A percentile compares a stretch with the other conserved stretches of the same genome.
phyloP scores from a whole-genome alignment of 495 filamentous ascomycete species.

The Schizothecium vesticola region DNA sequence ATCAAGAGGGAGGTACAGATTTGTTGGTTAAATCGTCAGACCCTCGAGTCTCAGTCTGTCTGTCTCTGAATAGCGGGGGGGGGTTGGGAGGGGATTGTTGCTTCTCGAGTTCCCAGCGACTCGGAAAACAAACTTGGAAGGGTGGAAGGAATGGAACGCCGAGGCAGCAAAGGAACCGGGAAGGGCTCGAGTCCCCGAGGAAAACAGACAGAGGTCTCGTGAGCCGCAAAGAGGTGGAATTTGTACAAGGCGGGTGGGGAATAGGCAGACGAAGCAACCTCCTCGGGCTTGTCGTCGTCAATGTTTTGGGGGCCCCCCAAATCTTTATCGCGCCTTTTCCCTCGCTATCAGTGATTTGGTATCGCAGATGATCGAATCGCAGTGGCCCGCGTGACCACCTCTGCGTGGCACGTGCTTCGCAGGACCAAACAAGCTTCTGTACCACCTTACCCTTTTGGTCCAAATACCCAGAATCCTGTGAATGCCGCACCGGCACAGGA shows the following conservation, averaged over 20 bases:
- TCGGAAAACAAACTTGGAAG: neutral
- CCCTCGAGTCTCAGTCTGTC: neutral
- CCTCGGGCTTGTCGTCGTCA: neutral
- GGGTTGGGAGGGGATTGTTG: neutral
- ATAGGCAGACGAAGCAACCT: neutral
- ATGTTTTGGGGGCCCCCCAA: slow-evolving; percentile 1
- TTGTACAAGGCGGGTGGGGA: neutral
- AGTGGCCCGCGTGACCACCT: slow-evolving; percentile 28
- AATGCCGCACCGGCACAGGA: neutral
- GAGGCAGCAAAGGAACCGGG: neutral
- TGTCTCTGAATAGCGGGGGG: neutral
- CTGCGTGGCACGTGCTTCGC: slow-evolving; percentile 28
- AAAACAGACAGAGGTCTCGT: neutral
- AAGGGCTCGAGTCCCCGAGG: neutral
- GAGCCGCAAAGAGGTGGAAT: neutral
- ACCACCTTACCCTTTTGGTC: slow-evolving; percentile 12
- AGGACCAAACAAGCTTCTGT: slow-evolving; percentile 1
- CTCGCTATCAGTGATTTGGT: neutral
- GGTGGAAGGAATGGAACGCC: neutral
- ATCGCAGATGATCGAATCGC: slow-evolving; percentile 14
- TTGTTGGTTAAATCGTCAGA: neutral
- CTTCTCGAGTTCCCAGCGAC: neutral
- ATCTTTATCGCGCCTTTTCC: slow-evolving; percentile 21
- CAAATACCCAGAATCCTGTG: neutral
- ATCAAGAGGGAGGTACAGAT: neutral